phyloP scores from a whole-genome alignment of 108 stramenopile species.

The Skeletonema potamos region DNA sequence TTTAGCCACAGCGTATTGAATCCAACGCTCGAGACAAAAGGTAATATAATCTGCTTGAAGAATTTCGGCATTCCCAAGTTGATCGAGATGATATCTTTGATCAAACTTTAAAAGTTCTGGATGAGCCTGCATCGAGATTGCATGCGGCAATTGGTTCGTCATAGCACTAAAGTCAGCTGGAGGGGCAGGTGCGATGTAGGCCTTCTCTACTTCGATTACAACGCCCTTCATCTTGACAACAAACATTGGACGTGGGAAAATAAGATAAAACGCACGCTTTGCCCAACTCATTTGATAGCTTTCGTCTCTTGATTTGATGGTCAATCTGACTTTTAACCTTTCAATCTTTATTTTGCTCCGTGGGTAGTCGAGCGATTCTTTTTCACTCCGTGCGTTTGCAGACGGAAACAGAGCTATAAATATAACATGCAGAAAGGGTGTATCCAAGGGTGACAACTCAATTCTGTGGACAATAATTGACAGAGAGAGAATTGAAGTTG shows the following conservation, averaged over 20 bases:
- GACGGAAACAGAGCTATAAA: neutral
- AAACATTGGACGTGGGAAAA: conserved; percentile 8
- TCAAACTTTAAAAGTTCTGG: conserved; percentile 12
- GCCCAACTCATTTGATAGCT: neutral
- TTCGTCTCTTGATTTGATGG: neutral
- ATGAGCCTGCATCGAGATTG: neutral
- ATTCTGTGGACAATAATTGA: neutral
- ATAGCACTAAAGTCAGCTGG: conserved; percentile 9
- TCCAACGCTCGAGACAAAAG: conserved; percentile 19
- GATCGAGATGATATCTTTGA: conserved; percentile 8
- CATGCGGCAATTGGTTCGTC: neutral
- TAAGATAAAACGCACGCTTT: neutral
- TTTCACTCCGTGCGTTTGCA: neutral
- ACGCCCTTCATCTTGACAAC: conserved; percentile 12
- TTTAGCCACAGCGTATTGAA: conserved; percentile 9
- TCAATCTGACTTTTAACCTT: neutral
- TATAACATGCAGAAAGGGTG: neutral
- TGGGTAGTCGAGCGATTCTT: neutral
- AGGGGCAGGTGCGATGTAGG: conserved; percentile 24
- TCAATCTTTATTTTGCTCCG: neutral
- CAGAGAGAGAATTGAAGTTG: neutral
- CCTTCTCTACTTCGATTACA: conserved; percentile 22
- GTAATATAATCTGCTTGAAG: conserved; percentile 4
- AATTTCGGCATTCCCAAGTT: conserved; percentile 1
- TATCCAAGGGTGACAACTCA: neutral